phyloP scores from a whole-genome alignment of 2,329 filamentous ascomycete genomes.

The Pezicula rhizophila region DNA sequence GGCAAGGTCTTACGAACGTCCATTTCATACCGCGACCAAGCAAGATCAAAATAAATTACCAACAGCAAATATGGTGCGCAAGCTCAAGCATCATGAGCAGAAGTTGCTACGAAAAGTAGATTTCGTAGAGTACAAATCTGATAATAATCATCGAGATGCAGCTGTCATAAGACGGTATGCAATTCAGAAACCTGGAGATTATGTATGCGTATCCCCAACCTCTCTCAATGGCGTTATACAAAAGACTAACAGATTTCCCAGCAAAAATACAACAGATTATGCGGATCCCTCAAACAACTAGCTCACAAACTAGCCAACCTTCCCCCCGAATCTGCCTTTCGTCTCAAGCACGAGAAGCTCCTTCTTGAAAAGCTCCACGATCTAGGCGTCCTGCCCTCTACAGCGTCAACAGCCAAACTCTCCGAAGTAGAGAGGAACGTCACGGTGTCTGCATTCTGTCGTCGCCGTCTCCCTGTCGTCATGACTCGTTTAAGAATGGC shows the following conservation, averaged over 20 bases:
- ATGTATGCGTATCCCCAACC: slow-evolving; percentile 36
- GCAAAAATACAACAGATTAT: slow-evolving; percentile 19
- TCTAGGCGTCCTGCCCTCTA: slow-evolving; percentile 76
- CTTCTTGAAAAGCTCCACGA: slow-evolving; percentile 88
- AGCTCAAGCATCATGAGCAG: slow-evolving; percentile 95
- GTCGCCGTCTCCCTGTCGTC: slow-evolving; percentile 77
- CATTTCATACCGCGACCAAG: neutral
- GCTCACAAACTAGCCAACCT: slow-evolving; percentile 83
- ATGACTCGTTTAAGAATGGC: slow-evolving; percentile 91
- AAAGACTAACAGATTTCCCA: slow-evolving; percentile 35
- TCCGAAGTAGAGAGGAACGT: slow-evolving; percentile 82
- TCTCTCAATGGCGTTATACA: neutral
- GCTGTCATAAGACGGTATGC: slow-evolving; percentile 77
- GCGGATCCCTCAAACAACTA: slow-evolving; percentile 69
- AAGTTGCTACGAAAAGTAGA: slow-evolving; percentile 90
- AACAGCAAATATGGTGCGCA: slow-evolving; percentile 69
- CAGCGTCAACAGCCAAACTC: slow-evolving; percentile 61
- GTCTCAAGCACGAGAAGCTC: slow-evolving; percentile 78
- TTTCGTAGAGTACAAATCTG: slow-evolving; percentile 88
- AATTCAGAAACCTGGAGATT: slow-evolving; percentile 85
- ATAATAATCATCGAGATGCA: slow-evolving; percentile 80
- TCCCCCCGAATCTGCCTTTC: slow-evolving; percentile 69
- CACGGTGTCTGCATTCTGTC: slow-evolving; percentile 83
- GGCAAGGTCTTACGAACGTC: slow-evolving; percentile 9
- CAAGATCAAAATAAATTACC: slow-evolving; percentile 1